Conservation (phyloP, 176 grass and related monocot genomes). For the bread wheat (Triticum aestivum) region DNA sequence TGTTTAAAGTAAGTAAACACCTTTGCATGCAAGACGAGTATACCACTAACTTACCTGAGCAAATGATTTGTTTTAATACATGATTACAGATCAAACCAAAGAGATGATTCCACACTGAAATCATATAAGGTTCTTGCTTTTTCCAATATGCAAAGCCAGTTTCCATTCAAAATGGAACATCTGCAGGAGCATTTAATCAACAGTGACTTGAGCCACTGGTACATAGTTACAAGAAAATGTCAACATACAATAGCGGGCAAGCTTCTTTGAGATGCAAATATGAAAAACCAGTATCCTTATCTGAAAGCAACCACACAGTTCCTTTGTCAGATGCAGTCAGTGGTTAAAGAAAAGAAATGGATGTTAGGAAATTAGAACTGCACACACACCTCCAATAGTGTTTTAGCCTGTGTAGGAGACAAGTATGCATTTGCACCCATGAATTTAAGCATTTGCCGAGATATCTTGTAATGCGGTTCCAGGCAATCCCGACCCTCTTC, state of each 20-base stretch:
- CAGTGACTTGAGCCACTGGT: neutral
- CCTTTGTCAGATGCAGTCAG: slow-evolving; percentile 17
- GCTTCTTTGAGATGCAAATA: slow-evolving; percentile 80
- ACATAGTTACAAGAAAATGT: slow-evolving; percentile 24
- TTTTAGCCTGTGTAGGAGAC: slow-evolving; percentile 76
- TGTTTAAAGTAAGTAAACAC: neutral
- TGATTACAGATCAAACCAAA: neutral
- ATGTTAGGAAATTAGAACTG: slow-evolving; percentile 23
- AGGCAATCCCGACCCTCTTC: no score
- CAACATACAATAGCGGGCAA: slow-evolving; percentile 74
- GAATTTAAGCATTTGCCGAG: slow-evolving; percentile 81
- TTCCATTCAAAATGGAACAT: neutral
- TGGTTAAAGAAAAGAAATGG: neutral
- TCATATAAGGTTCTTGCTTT: slow-evolving; percentile 14
- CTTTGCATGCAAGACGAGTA: neutral
- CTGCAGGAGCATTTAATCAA: slow-evolving; percentile 3
- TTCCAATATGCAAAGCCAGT: slow-evolving; percentile 10
- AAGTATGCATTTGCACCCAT: slow-evolving; percentile 79
- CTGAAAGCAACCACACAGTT: slow-evolving; percentile 42
- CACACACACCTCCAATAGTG: slow-evolving; percentile 64
- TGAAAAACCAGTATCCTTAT: slow-evolving; percentile 79
- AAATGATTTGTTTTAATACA: neutral
- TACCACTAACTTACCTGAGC: neutral
- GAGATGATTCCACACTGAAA: neutral
- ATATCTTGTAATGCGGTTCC: no score